A percentile compares a stretch with the other conserved stretches of the same genome.
These are phyloP conservation scores for Candolleomyces eurysporus DNA, from an alignment of 768 basidiomycete genomes.

Conservation along the genomic window DNA sequence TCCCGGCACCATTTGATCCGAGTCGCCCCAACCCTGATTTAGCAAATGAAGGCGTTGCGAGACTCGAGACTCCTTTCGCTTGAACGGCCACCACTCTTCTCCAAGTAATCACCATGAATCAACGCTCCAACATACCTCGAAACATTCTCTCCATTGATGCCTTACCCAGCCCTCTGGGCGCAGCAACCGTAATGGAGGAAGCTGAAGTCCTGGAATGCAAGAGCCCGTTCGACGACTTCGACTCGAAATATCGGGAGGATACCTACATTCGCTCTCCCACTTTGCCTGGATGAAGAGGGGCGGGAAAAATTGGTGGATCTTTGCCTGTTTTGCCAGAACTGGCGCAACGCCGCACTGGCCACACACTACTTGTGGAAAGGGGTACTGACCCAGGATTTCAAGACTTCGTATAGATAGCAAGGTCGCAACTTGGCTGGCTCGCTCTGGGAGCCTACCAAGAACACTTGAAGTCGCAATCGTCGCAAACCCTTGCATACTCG, in stretches of 20 bases:
- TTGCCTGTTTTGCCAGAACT: background rate
- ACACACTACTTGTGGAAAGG: background rate
- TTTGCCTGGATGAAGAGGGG: background rate
- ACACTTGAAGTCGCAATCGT: background rate
- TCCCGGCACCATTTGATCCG: too few relatives aligned
- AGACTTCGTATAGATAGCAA: background rate
- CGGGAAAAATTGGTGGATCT: background rate
- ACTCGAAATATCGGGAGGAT: background rate
- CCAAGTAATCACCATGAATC: too few relatives aligned
- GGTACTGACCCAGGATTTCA: background rate
- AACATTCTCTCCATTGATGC: too few relatives aligned
- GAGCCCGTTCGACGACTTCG: background rate
- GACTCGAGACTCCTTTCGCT: too few relatives aligned
- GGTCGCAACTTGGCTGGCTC: background rate
- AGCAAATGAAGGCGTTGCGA: too few relatives aligned
- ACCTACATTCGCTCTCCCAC: background rate
- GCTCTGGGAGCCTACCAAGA: background rate
- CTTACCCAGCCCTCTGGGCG: too few relatives aligned
- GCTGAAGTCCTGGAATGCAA: background rate
- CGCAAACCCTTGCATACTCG: background rate
- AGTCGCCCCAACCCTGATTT: too few relatives aligned
- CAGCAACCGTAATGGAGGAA: background rate
- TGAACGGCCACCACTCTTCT: too few relatives aligned
- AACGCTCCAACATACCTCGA: too few relatives aligned
- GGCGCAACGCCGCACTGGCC: background rate